These are phyloP conservation scores for Incumbomyces lentus DNA, from an alignment of 2,329 filamentous ascomycete species.

Conservation along the genomic window DNA sequence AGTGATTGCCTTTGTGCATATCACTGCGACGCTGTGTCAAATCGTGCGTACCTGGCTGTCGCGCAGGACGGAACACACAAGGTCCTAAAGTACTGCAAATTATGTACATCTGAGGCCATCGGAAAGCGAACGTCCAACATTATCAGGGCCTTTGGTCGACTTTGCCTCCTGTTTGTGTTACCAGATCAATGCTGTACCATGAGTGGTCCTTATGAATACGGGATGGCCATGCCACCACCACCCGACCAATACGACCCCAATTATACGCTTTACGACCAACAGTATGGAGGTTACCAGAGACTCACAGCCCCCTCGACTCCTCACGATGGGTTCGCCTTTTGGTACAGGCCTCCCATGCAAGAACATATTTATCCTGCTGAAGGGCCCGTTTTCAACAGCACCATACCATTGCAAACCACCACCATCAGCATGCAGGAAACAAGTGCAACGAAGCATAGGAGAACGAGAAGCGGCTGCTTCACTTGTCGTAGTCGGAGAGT, in stretches of 20 bases:
- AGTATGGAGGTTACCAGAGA: slow-evolving; percentile 21
- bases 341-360: slow-evolving; percentile 29
- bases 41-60: not conserved
- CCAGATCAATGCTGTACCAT: slow-evolving; percentile 8
- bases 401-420: slow-evolving; percentile 7
- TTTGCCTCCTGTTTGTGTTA: slow-evolving; percentile 1
- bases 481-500: slow-evolving; percentile 84
- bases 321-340: slow-evolving; percentile 34
- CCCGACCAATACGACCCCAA: slow-evolving; percentile 13
- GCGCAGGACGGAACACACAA: not conserved
- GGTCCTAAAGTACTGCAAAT: not conserved
- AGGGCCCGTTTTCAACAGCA: slow-evolving; percentile 22
- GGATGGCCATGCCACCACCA: slow-evolving; percentile 15
- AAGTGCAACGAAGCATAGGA: slow-evolving; percentile 61
- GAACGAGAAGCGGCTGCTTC: slow-evolving; percentile 87
- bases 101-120: slow-evolving; percentile 4
- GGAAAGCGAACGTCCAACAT: not conserved
- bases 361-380: slow-evolving; percentile 25
- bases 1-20: slow-evolving; percentile 1
- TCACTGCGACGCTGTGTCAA: not conserved
- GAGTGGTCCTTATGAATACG: slow-evolving; percentile 19
- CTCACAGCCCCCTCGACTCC: slow-evolving; percentile 22
- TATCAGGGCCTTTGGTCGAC: not conserved
- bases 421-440: slow-evolving; percentile 16
- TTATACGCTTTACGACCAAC: slow-evolving; percentile 17